Conservation (phyloP, 2,329 filamentous ascomycete genomes). For the Aspergillus pseudoviridinutans region DNA sequence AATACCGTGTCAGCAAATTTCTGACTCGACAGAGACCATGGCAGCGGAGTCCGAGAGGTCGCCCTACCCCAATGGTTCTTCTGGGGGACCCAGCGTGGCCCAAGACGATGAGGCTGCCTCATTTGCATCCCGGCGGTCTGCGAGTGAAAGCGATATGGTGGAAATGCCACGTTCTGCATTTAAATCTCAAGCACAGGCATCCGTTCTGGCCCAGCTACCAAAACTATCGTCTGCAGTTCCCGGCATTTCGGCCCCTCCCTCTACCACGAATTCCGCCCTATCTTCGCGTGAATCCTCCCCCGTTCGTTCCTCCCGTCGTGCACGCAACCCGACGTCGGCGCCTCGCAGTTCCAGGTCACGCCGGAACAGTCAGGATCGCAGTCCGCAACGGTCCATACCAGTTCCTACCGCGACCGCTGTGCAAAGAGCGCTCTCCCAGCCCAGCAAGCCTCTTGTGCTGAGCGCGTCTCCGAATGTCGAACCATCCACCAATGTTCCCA, state of each 20-base stretch:
- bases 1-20: conserved; percentile 23
- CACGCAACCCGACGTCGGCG: conserved; percentile 27
- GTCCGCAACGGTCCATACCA: conserved; percentile 53
- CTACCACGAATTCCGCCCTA: conserved; percentile 42
- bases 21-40: conserved; percentile 29
- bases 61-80: conserved; percentile 30
- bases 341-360: conserved; percentile 51
- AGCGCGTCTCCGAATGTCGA: conserved; percentile 56
- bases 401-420: conserved; percentile 60
- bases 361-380: conserved; percentile 65
- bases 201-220: conserved; percentile 29
- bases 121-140: conserved; percentile 24
- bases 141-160: conserved; percentile 26
- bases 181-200: conserved; percentile 23
- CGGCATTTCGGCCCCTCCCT: conserved; percentile 30
- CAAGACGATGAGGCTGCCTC: conserved; percentile 25
- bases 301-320: conserved; percentile 29
- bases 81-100: conserved; percentile 26
- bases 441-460: conserved; percentile 63
- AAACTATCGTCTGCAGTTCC: conserved; percentile 25
- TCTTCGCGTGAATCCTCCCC: conserved; percentile 50
- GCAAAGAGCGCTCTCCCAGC: conserved; percentile 64
- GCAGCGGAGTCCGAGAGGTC: conserved; percentile 35
- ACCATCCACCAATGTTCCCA: conserved; percentile 56
- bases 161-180: conserved; percentile 25